Base-by-base conservation (phyloP, 768 basidiomycete species). In the Daedaleopsis sinensis region DNA sequence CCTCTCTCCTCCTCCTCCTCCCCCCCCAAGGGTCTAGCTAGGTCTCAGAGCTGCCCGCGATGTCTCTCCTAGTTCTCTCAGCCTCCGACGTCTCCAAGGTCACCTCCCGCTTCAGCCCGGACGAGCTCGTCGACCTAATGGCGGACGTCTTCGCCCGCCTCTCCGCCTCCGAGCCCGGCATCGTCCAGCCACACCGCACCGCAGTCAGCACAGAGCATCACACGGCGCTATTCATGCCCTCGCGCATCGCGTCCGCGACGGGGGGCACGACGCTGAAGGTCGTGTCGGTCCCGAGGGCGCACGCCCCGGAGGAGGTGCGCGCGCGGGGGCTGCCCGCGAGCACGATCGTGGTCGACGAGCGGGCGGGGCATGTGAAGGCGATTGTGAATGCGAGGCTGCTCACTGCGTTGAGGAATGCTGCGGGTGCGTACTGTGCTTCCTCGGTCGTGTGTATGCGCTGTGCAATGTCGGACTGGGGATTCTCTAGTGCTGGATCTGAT, bases 401-500 rank as follows among this genome's bases (percentile, higher is more conserved):
- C 67, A 96, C 94, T 1, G 90, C 93, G 6, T 73, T 94, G 35
- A 74, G 94, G 46, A 96, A 90, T 58, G 93, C 93, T 53, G 90
- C 90, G 63, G 90, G 93, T 89, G 69, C 39, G 39, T 42, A 59
- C 77, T 71, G 23, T n/a, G 23, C 32, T 19, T 11, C 1, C 21
- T 35, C 27, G 1, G 11, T 13, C 8, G 49, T n/a, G 12, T 11
- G 18, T 27, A 52, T 27, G 18, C 15, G 15, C 35, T 51, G 50
- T 49, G 47, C 47, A 49, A 43, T 4, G 42, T 43, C 42, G 42
- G 42, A 43, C n/a, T 43, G 12, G 15, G 10, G 15, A 43, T 3
- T 43, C 15, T 43, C 10, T 11, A 7, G 27, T 32, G 27, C 27
- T 32, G 27, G 4, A 32, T 7, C 7, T 32, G 27, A 32, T 32